Conservation (phyloP, 2,329 filamentous ascomycete species). For the Nannizzia gypsea region DNA sequence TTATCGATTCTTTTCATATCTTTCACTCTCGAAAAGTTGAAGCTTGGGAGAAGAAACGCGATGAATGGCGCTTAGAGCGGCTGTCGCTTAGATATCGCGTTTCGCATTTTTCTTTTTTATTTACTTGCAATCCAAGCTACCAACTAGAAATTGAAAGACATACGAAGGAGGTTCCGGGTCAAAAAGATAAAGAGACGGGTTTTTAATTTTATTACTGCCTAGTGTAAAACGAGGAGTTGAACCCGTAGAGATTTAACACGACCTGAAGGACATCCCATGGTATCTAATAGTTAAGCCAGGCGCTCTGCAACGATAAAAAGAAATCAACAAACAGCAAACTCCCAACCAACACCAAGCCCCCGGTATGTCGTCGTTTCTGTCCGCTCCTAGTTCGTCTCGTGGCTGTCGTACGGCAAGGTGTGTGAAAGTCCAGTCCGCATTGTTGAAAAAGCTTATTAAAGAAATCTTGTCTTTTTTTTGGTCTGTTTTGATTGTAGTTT, state of each 20-base stretch:
- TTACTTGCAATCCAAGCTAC: too few species aligned
- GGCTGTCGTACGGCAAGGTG: neutral
- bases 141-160: neutral
- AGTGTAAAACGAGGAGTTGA: neutral
- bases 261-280: neutral
- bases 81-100: neutral
- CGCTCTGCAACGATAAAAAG: neutral
- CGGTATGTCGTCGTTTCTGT: neutral
- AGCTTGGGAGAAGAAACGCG: neutral
- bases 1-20: neutral
- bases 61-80: neutral
- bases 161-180: neutral
- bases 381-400: neutral
- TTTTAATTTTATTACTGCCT: conserved; percentile 3
- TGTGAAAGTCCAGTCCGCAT: conserved; percentile 3
- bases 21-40: neutral
- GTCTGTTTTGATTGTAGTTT: neutral
- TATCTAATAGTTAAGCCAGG: conserved; percentile 1
- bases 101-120: neutral
- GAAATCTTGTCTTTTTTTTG: neutral
- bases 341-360: neutral
- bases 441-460: neutral
- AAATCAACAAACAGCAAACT: neutral
- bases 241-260: neutral
- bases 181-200: neutral